These are phyloP conservation scores for Acanthamoeba triangularis DNA, from an alignment of 208 protist genomes.

Conservation along the genomic window DNA sequence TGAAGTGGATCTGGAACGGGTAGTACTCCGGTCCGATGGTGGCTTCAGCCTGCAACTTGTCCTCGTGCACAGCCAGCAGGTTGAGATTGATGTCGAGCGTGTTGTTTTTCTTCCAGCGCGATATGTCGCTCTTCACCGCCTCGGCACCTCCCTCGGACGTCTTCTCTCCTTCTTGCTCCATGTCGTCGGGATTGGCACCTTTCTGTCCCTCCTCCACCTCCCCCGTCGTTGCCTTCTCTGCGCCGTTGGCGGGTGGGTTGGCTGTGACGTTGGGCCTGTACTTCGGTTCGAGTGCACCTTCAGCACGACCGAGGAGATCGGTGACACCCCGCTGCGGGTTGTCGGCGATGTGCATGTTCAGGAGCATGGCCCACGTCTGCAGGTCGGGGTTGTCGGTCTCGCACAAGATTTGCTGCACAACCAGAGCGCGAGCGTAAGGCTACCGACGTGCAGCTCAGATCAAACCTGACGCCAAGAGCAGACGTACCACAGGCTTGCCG, in stretches of 20 bases:
- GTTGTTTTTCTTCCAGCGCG: conserved; percentile 30
- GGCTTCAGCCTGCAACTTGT: conserved; percentile 29
- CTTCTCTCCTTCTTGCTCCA: conserved; percentile 28
- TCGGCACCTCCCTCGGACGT: not conserved
- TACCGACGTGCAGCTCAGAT: too few species aligned
- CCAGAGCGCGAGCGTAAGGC: too few species aligned
- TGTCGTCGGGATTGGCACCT: not conserved
- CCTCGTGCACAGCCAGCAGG: conserved; percentile 58
- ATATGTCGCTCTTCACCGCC: not conserved
- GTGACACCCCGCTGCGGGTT: conserved; percentile 61
- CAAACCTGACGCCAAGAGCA: not conserved
- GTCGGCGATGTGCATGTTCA: conserved; percentile 67
- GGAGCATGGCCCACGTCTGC: conserved; percentile 8
- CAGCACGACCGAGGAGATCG: conserved; percentile 47
- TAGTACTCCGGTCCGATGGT: conserved; percentile 55
- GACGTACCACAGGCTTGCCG: conserved; percentile 54
- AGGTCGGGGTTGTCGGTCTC: conserved; percentile 26
- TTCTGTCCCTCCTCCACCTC: not conserved
- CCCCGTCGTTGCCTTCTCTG: not conserved
- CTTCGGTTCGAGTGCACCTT: conserved; percentile 33
- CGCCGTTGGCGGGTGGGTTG: not conserved
- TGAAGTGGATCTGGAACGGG: conserved; percentile 66
- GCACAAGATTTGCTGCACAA: conserved; percentile 57
- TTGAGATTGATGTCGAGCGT: not conserved
- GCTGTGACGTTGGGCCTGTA: conserved; percentile 6